Evolutionary conservation across 176 grass and related monocot species (phyloP), one percentile per base, ranked within the genome.

Genomic region (Puccinellia tenuiflora): DNA sequence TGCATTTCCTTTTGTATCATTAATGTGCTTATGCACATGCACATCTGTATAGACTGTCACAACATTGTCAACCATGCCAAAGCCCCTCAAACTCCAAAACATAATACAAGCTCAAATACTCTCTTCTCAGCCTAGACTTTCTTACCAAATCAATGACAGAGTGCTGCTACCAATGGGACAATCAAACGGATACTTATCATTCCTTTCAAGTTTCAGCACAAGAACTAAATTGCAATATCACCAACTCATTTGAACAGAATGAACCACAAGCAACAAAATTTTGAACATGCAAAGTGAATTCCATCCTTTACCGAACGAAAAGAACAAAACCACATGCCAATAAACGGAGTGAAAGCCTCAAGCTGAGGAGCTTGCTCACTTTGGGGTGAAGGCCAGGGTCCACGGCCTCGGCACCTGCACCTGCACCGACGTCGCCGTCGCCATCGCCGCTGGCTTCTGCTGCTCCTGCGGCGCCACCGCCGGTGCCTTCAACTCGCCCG

Each of bases 291-390:
- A 48, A 75, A 47, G 17, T 55, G 51, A 74, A 34, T 37, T 10
- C 47, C 47, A 81, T 38, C 72, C 71, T 64, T 66, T 26, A 57
- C 21, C 37, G 10, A 31, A 67, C 35, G 14, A 38, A 25, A 61
- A 29, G 46, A 76, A 62, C 50, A 84, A 51, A 47, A 70, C 18
- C 40, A 55, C 35, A 79, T 68, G 42, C 78, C 75, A 79, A 72
- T n/a, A 51, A 34, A 70, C 29, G 31, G 62, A 39, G 7, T n/a
- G 25, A 16, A 77, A 40, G 2, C 24, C 8, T 17, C 68, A 53
- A 73, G 55, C 16, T 13, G 28, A 56, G 46, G 68, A 75, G 29
- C 9, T 89, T 69, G 45, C 88, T 87, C 39, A 90, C 89, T 77
- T 55, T 0, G 71, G 77, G 21, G 22, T 79, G 68, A 89, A 42